These are phyloP conservation scores for Colletotrichum simmondsii DNA, from an alignment of 2,329 filamentous ascomycete genomes.

Conservation along the genomic window DNA sequence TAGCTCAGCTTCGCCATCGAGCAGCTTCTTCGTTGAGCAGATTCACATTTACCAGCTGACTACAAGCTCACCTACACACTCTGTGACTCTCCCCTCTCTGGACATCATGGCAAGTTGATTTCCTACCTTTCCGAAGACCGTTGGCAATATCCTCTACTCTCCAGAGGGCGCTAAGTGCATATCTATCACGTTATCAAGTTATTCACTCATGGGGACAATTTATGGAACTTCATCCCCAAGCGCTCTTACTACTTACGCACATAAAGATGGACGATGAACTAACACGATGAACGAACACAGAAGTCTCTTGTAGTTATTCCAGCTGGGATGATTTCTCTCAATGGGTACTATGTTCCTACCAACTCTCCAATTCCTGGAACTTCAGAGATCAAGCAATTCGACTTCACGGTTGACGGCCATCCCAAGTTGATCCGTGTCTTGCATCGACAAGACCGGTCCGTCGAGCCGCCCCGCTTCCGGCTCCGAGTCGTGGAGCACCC, in stretches of 20 bases:
- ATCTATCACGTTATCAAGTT: too few relatives aligned
- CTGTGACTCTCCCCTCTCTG: not conserved
- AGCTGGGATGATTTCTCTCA: not conserved
- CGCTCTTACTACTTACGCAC: not conserved
- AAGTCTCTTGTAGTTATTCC: not conserved
- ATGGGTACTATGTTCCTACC: not conserved
- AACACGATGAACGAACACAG: not conserved
- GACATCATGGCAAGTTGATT: not conserved
- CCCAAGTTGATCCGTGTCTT: not conserved
- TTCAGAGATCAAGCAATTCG: not conserved
- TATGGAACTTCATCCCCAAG: not conserved
- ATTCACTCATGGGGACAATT: not conserved
- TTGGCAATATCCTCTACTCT: too few relatives aligned
- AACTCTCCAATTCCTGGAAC: not conserved
- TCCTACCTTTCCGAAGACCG: not conserved
- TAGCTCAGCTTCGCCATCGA: not conserved
- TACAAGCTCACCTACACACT: not conserved
- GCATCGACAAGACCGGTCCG: not conserved
- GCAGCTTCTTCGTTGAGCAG: not conserved
- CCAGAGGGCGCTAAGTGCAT: too few relatives aligned
- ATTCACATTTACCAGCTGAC: not conserved
- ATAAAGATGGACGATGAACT: not conserved
- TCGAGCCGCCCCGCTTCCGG: constrained; percentile 14
- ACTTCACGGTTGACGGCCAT: not conserved
- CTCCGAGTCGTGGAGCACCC: constrained; percentile 10